These are phyloP conservation scores for Sedum album DNA, from an alignment of 164 flowering plant genomes.

Conservation along the genomic window DNA sequence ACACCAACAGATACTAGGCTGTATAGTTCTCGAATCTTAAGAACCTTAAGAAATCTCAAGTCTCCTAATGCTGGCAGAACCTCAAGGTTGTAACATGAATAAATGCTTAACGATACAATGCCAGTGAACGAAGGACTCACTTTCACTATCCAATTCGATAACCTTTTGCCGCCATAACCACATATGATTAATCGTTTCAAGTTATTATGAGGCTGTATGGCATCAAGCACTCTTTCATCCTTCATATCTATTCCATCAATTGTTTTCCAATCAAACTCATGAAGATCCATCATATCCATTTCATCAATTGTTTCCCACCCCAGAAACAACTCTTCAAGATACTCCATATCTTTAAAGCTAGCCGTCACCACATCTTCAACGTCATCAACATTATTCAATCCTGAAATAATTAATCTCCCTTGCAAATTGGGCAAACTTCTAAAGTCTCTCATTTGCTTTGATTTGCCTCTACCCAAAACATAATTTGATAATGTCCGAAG, in stretches of 20 bases:
- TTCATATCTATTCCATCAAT: not conserved
- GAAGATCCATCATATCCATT: too few relatives aligned
- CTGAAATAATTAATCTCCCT: slow-evolving; percentile 1
- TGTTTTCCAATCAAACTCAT: too few relatives aligned
- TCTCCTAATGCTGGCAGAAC: slow-evolving; percentile 16
- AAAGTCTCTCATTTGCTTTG: slow-evolving; percentile 5
- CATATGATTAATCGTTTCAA: slow-evolving; percentile 7
- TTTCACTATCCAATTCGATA: slow-evolving; percentile 16
- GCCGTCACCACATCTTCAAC: slow-evolving; percentile 12
- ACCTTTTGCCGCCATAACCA: slow-evolving; percentile 10
- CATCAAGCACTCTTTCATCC: slow-evolving; percentile 7
- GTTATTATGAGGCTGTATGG: slow-evolving; percentile 7
- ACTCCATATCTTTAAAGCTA: slow-evolving; percentile 11
- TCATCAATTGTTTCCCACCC: slow-evolving; percentile 6
- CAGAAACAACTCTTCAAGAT: slow-evolving; percentile 7
- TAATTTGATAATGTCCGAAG: slow-evolving; percentile 9
- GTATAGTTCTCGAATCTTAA: slow-evolving; percentile 9
- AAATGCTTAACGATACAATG: not conserved
- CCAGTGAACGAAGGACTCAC: not conserved
- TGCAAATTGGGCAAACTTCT: not conserved
- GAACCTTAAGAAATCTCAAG: slow-evolving; percentile 13
- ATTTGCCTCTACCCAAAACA: not conserved
- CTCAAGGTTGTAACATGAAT: slow-evolving; percentile 6
- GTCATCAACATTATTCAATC: slow-evolving; percentile 13
- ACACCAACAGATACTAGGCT: slow-evolving; percentile 13